phyloP scores from a whole-genome alignment of 2,329 filamentous ascomycete species.

The Endoconidiophora laricicola region DNA sequence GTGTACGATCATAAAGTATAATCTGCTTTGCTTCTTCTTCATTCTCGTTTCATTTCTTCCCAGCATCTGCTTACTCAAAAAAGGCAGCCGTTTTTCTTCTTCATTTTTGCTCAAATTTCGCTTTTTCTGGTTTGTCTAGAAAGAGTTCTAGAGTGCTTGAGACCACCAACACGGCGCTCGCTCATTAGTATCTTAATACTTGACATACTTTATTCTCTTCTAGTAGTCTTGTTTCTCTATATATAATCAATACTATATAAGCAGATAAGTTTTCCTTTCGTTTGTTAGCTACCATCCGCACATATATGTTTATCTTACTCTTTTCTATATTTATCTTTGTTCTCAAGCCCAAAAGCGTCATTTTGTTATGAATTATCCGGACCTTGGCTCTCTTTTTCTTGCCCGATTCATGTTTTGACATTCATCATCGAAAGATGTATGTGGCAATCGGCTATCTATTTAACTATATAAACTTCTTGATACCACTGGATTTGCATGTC shows the following conservation, averaged over 20 bases:
- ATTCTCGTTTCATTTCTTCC: slow-evolving; percentile 4
- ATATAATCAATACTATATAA: too few relatives aligned
- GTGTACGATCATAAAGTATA: slow-evolving; percentile 21
- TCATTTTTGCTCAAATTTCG: neutral
- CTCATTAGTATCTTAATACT: slow-evolving; percentile 5
- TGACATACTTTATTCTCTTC: slow-evolving; percentile 11
- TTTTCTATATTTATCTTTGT: slow-evolving; percentile 4
- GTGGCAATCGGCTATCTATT: too few relatives aligned
- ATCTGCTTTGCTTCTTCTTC: slow-evolving; percentile 12
- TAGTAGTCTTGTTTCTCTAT: slow-evolving; percentile 4
- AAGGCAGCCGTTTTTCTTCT: neutral
- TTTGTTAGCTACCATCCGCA: slow-evolving; percentile 3
- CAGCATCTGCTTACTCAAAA: slow-evolving; percentile 1
- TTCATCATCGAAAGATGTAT: neutral
- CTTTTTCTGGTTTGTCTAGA: neutral
- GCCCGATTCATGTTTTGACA: neutral
- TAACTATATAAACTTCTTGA: neutral
- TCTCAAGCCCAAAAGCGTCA: neutral
- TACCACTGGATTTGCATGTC: neutral
- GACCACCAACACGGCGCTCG: too few relatives aligned
- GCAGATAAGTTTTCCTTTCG: neutral
- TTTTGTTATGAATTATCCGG: neutral
- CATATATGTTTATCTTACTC: neutral
- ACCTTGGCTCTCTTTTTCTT: neutral
- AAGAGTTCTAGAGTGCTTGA: too few relatives aligned